Evolutionary conservation across 148 eudicot species (phyloP).

Genomic region (Camellia japonica): DNA sequence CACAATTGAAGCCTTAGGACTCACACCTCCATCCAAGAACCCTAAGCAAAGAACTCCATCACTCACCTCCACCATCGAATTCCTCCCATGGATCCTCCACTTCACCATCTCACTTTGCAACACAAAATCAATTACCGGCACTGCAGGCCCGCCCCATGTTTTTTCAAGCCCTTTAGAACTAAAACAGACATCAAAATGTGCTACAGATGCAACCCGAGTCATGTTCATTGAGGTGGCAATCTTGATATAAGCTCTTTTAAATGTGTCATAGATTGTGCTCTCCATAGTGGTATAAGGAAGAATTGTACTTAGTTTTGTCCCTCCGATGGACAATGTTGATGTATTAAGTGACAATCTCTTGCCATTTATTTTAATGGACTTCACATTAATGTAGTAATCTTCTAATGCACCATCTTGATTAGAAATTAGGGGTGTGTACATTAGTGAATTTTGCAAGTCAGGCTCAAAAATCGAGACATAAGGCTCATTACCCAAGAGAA

Average conservation of each 20-base stretch:
- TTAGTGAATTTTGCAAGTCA: slow-evolving; percentile 31
- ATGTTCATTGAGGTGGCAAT: slow-evolving; percentile 36
- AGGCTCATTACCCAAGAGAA: slow-evolving; percentile 25
- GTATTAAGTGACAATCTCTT: slow-evolving; percentile 26
- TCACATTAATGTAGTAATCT: slow-evolving; percentile 48
- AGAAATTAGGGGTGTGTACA: slow-evolving; percentile 43
- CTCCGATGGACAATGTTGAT: slow-evolving; percentile 7
- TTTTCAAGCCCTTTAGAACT: slow-evolving; percentile 11
- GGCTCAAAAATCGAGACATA: not conserved
- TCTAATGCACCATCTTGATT: slow-evolving; percentile 11
- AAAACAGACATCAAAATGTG: slow-evolving; percentile 55
- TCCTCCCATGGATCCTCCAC: slow-evolving; percentile 61
- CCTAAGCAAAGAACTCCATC: slow-evolving; percentile 65
- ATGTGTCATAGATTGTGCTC: slow-evolving; percentile 24
- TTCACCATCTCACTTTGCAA: slow-evolving; percentile 86
- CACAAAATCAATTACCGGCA: slow-evolving; percentile 63
- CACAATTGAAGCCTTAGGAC: slow-evolving; percentile 35
- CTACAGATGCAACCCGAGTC: slow-evolving; percentile 30
- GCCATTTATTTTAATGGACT: slow-evolving; percentile 40
- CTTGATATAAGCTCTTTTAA: slow-evolving; percentile 28
- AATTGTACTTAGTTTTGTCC: slow-evolving; percentile 43
- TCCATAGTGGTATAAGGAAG: slow-evolving; percentile 46
- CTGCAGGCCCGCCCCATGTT: slow-evolving; percentile 12
- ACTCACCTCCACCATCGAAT: slow-evolving; percentile 62
- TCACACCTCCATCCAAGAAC: slow-evolving; percentile 64